These are phyloP conservation scores for Cucumis cinereus DNA, from an alignment of 306 rosid species.

Conservation along the genomic window DNA sequence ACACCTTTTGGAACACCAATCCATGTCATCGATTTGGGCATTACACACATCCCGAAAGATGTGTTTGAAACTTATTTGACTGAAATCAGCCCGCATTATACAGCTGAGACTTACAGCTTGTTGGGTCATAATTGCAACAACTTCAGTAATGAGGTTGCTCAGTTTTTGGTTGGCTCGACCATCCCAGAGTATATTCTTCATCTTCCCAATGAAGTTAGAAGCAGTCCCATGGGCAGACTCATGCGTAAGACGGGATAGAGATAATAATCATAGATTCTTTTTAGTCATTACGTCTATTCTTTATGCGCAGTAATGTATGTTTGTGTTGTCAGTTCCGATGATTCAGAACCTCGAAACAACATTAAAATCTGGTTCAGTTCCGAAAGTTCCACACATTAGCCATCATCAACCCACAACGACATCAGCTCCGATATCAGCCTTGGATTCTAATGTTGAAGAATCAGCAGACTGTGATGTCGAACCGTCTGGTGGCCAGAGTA, in stretches of 20 bases:
- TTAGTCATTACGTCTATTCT: background rate
- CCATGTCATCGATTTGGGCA: conserved; percentile 55
- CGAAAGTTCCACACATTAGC: conserved; percentile 55
- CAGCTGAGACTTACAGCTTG: conserved; percentile 59
- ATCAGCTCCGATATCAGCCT: conserved; percentile 4
- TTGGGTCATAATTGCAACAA: conserved; percentile 86
- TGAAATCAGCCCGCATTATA: conserved; percentile 59
- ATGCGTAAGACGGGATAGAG: conserved; percentile 37
- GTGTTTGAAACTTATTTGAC: conserved; percentile 66
- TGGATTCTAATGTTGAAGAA: conserved; percentile 6
- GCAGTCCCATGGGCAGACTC: conserved; percentile 72
- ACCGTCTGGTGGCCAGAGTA: background rate
- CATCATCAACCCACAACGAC: conserved; percentile 10
- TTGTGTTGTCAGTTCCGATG: conserved; percentile 64
- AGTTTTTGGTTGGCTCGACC: conserved; percentile 61
- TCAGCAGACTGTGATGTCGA: conserved; percentile 3
- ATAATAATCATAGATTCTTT: background rate
- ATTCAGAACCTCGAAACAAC: conserved; percentile 76
- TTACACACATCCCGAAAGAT: conserved; percentile 67
- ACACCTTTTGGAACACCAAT: conserved; percentile 78
- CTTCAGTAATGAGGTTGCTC: conserved; percentile 78
- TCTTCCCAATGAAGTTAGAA: conserved; percentile 76
- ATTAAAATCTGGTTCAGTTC: conserved; percentile 58
- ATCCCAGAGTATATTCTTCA: conserved; percentile 73
- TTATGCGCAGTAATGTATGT: background rate